Evolutionary conservation across 139 green algal species (phyloP), one percentile per base, ranked within the genome.

Genomic region (Bryopsis sp.): DNA sequence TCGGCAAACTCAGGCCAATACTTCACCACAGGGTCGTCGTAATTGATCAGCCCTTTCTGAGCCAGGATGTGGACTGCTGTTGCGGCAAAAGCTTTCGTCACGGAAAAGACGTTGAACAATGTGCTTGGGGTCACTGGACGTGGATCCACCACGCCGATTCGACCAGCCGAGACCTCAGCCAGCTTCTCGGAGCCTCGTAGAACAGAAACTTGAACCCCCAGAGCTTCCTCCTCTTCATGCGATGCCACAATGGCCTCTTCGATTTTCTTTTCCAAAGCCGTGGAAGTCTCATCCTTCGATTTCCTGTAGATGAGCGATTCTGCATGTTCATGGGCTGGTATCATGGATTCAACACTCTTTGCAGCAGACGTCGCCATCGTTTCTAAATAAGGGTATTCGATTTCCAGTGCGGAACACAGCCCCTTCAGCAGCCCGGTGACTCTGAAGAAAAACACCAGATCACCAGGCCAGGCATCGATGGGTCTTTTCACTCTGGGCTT

Each of bases 31-130:
- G 11, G 37, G 2, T 68, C 70, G 54, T 80, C 75, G 54, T 71
- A 66, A 31, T 59, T 43, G 26, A 39, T 33, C 39, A n/a, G 7
- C 7, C 36, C 37, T 37, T 35, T 43, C 39, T 50, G 34, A 2
- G 35, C 35, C 19, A 81, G 64, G 47, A 78, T 81, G 68, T 83
- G 77, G 33, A 78, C 37, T 19, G 77, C 11, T 29, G 31, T 47
- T 11, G 76, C 67, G 15, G 65, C 39, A 5, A 83, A 61, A 48
- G 62, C 76, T 64, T 83, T 83, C 43, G 77, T 83, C 26, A 77
- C 77, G 28, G 77, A 83, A 68, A 83, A 83, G 35, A 80, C 72
- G 67, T 79, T 74, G 76, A 83, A 83, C 8, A 83, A 58, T 4
- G 67, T 73, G 67, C 79, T 35, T 50, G 48, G 76, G 47, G 72